phyloP scores from a whole-genome alignment of 31 red algal species.

The Endocladia muricata region DNA sequence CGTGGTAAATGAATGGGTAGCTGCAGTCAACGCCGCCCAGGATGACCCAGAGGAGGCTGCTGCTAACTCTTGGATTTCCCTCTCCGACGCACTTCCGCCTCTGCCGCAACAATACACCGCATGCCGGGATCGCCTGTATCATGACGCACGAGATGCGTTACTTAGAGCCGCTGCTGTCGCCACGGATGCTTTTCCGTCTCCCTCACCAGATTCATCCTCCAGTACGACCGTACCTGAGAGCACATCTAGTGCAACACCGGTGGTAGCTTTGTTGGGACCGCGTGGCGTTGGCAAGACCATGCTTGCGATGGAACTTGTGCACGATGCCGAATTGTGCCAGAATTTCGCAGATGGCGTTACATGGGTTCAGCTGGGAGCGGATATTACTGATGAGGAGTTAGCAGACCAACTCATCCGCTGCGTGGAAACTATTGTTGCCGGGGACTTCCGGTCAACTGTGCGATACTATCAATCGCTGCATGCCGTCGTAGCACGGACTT shows the following conservation, averaged over 20 bases:
- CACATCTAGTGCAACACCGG: not conserved
- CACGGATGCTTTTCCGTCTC: not conserved
- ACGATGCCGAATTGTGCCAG: slow-evolving; percentile 19
- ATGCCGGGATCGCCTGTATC: slow-evolving; percentile 29
- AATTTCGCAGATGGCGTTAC: slow-evolving; percentile 41
- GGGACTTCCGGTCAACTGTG: slow-evolving; percentile 52
- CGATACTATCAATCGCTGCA: slow-evolving; percentile 27
- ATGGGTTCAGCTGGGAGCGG: slow-evolving; percentile 48
- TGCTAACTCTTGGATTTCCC: slow-evolving; percentile 36
- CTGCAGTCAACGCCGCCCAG: slow-evolving; percentile 28
- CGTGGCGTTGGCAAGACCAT: slow-evolving; percentile 55
- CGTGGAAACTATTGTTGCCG: slow-evolving; percentile 47
- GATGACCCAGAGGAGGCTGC: slow-evolving; percentile 24
- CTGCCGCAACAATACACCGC: slow-evolving; percentile 37
- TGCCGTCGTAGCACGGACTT: slow-evolving; percentile 7
- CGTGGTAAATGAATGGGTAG: slow-evolving; percentile 43
- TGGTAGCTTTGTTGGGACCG: slow-evolving; percentile 35
- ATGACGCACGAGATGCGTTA: not conserved
- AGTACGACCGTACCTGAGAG: not conserved
- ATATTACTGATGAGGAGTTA: slow-evolving; percentile 45
- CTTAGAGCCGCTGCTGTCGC: not conserved
- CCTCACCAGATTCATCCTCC: not conserved
- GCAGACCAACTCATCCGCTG: slow-evolving; percentile 46
- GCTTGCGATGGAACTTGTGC: slow-evolving; percentile 45
- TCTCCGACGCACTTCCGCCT: slow-evolving; percentile 41